Evolutionary conservation across 2,329 filamentous ascomycete genomes (phyloP), one percentile per base, ranked within the genome.

Genomic region (Colletotrichum eremochloae): DNA sequence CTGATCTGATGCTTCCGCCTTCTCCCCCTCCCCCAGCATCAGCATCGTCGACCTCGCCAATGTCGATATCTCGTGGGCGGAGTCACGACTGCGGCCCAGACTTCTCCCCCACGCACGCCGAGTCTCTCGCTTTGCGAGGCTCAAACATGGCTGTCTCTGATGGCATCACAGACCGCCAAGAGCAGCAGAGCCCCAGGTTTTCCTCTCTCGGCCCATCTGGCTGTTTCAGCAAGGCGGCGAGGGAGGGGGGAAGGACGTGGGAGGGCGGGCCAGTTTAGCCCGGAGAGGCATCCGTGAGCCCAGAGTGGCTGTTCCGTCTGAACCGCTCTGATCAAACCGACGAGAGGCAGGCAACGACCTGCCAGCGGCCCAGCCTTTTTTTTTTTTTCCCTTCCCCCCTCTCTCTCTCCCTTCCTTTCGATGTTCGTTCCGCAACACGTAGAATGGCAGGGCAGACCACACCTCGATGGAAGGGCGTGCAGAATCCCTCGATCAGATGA

Each of bases 301-400:
- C 36, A 63, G 65, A 72, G 57, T 69, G 69, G 60, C 18, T 29
- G 53, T 15, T 72, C 58, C 69, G 69, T 72, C 69, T 72, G 69
- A 72, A 72, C 69, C 60, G 46, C 31, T 29, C 31, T 48, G 20
- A 33, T 24, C 24, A 24, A 24, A 24, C 24, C 24, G 24, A 24
- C 1, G 24, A 24, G 24, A 20, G 48, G 33, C 24, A 5, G 20
- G 44, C 60, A 63, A 42, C 44, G 31, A 24, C 44, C 31, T 63
- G 46, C 24, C 38, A 29, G 46, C 46, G 42, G 42, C 42, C 42
- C 42, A 15, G 58, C 52, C 65, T 42, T 53, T 18, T n/a, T 52
- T 29, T 29, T 24, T 24, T 15, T 15, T 15, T 5, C 12, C 38
- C 12, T 44, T n/a, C n/a, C n/a, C n/a, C n/a, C n/a, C n/a, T 38